phyloP scores from a whole-genome alignment of 495 filamentous ascomycete genomes.

The Monascus purpureus region DNA sequence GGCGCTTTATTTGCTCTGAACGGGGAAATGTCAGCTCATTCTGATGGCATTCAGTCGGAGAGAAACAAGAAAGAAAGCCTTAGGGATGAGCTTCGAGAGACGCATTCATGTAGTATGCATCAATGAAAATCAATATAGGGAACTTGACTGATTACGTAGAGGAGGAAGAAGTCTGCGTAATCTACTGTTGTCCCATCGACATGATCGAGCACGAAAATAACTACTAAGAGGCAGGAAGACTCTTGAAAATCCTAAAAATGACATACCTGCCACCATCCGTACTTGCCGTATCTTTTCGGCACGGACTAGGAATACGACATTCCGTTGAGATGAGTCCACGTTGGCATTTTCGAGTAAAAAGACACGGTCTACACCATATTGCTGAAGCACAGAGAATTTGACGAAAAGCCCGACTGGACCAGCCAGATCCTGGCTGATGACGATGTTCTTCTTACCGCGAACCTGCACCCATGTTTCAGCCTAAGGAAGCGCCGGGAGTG shows the following conservation, averaged over 20 bases:
- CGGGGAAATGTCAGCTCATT: slow-evolving; percentile 36
- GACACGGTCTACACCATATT: slow-evolving; percentile 93
- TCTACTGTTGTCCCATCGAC: slow-evolving; percentile 44
- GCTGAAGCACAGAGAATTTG: slow-evolving; percentile 79
- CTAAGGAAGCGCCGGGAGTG: slow-evolving; percentile 6
- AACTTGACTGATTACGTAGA: slow-evolving; percentile 51
- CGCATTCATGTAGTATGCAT: slow-evolving; percentile 2
- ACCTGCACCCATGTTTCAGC: slow-evolving; percentile 43
- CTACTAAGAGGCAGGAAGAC: no score
- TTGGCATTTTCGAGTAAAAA: slow-evolving; percentile 93
- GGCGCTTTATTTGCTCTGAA: slow-evolving; percentile 78
- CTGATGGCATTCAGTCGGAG: slow-evolving; percentile 37
- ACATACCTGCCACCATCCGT: slow-evolving; percentile 79
- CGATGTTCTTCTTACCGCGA: slow-evolving; percentile 94
- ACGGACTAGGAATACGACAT: slow-evolving; percentile 83
- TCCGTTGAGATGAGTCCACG: slow-evolving; percentile 81
- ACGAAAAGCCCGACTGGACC: slow-evolving; percentile 81
- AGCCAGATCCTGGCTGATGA: slow-evolving; percentile 81
- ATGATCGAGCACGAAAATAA: slow-evolving; percentile 1
- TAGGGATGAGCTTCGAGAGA: slow-evolving; percentile 28
- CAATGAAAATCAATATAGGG: slow-evolving; percentile 40
- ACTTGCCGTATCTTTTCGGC: slow-evolving; percentile 77
- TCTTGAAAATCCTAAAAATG: no score
- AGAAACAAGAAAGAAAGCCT: slow-evolving; percentile 24
- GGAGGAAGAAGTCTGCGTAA: slow-evolving; percentile 40